Evolutionary conservation across 306 rosid species (phyloP), one percentile per base, ranked within the genome.

Genomic region (Fagus sylvatica): DNA sequence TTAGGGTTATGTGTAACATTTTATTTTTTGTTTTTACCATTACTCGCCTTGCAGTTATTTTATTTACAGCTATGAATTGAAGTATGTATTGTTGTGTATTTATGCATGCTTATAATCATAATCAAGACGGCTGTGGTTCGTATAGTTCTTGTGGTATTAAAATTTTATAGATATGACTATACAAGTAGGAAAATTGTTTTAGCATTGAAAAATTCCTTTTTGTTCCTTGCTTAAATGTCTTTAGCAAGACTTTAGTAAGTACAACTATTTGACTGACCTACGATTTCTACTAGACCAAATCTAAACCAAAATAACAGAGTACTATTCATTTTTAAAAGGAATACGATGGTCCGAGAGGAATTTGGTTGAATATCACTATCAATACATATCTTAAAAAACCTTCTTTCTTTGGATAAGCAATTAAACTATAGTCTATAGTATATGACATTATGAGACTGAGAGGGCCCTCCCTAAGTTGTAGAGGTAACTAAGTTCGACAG

Each of bases 241-340:
- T 62, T 33, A 30, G 61, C 53, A 41, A 48, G 59, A 79, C 70
- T 33, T 59, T 13, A 49, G 60, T 84, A 46, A 15, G 51, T 46
- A 46, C 82, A 80, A 36, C 17, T 49, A 34, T 68, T 80, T 73
- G 87, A 84, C 70, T 37, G 0, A 10, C 68, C 68, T 64, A 37
- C 34, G 32, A 10, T 61, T 61, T 10, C 65, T 59, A 8, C 16
- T 57, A 10, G 16, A 57, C n/a, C 33, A 28, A 6, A 15, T 6
- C 3, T 17, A 28, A 1, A 57, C 37, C 65, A 57, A 9, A 28
- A 22, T 28, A 4, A 57, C 4, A 28, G 37, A 28, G 72, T 77
- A 56, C 76, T 78, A 56, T 34, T 78, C 46, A 62, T 60, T 32
- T 46, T 70, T 37, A 13, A 79, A 12, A 43, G 11, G 13, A 43